Evolutionary conservation across 148 eudicot species (phyloP).

Genomic region (Camellia lanceoleosa): DNA sequence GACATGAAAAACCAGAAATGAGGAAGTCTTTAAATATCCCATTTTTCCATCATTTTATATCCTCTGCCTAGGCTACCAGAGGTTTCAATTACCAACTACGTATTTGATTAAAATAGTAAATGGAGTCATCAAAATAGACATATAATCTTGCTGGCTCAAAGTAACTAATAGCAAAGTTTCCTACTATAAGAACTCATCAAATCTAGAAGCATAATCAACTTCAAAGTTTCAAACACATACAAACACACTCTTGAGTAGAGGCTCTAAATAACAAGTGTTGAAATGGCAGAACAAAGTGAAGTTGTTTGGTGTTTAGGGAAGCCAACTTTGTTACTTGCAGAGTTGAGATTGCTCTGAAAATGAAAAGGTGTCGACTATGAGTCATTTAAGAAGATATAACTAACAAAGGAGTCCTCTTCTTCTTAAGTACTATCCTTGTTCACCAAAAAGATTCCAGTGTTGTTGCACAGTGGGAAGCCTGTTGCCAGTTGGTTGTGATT

Average conservation of each 20-base stretch:
- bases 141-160: neutral
- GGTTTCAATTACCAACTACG: neutral
- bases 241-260: neutral
- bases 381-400: conserved; percentile 19
- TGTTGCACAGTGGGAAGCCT: conserved; percentile 42
- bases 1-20: neutral
- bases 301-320: conserved; percentile 17
- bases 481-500: conserved; percentile 46
- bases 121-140: neutral
- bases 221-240: neutral
- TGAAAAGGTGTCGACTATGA: conserved; percentile 35
- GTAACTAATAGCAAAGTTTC: neutral
- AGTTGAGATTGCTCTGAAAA: conserved; percentile 31
- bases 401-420: conserved; percentile 31
- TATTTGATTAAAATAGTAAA: neutral
- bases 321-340: conserved; percentile 31
- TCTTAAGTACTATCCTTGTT: conserved; percentile 32
- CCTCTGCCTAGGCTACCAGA: too few relatives aligned
- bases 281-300: conserved; percentile 29
- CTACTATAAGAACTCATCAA: conserved; percentile 7
- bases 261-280: too few relatives aligned
- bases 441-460: conserved; percentile 47
- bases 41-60: too few relatives aligned
- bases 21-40: too few relatives aligned
- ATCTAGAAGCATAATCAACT: neutral